Evolutionary conservation across 2,329 filamentous ascomycete species (phyloP), one percentile per base, ranked within the genome.

Genomic region (Neopestalotiopsis sp.): DNA sequence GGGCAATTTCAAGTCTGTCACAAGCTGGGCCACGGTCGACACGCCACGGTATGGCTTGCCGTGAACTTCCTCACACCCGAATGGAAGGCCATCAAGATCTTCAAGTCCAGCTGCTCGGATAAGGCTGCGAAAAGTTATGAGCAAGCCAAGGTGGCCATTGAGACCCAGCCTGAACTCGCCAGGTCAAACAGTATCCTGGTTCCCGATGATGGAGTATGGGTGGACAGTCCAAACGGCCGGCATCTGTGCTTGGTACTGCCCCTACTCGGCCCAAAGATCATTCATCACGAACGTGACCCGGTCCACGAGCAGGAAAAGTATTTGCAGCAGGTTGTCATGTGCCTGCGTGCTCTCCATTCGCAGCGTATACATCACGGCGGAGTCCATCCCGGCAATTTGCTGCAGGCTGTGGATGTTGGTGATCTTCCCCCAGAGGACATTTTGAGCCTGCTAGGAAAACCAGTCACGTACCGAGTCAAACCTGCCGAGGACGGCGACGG

Each of bases 21-120:
- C 34, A 69, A 69, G 20, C 20, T 69, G 12, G 68, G 68, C n/a
- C 58, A 67, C 57, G 68, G 68, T 17, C 17, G 42, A 6, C 66
- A 56, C 24, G 49, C 38, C 28, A 64, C 63, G 28, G 62, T 68
- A 3, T 70, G 69, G 63, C 67, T 70, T 20, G 65, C 63, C 32
- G 45, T n/a, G 32, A 56, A 70, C 17, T 28, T 30, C 12, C 10
- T 63, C 40, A 49, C 13, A 3, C n/a, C 56, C 13, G n/a, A 42
- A 17, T 70, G 67, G 67, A 62, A 40, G 14, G 67, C 63, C 1
- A 49, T 68, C 9, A 68, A 67, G 58, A 64, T 68, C 17, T 59
- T 70, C n/a, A 49, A 56, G 30, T 45, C 67, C 20, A 28, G 34
- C 24, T 70, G 53, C 30, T 30, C 63, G 5, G 7, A 61, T 3